Evolutionary conservation across 768 basidiomycete species (phyloP).

Genomic region (Suillus spraguei): DNA sequence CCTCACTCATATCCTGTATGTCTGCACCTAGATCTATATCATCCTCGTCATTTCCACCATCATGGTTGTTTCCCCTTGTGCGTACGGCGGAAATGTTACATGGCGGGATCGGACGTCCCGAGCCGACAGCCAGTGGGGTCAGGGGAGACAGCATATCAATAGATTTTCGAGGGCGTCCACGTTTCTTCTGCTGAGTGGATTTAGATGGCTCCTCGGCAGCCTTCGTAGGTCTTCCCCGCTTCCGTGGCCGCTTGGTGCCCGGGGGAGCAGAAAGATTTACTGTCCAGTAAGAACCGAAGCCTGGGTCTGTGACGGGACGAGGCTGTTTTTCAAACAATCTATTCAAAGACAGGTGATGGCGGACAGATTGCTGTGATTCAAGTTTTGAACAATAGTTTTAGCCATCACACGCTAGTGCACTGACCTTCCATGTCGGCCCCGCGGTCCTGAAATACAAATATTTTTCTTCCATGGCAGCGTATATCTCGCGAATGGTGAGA

Average conservation of each 20-base stretch:
- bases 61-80: conserved; percentile 25
- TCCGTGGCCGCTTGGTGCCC: conserved; percentile 83
- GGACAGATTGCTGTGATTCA: conserved; percentile 73
- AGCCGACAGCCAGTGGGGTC: conserved; percentile 17
- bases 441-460: conserved; percentile 81
- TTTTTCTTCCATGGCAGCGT: conserved; percentile 85
- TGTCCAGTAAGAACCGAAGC: conserved; percentile 89
- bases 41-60: conserved; percentile 43
- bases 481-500: conserved; percentile 83
- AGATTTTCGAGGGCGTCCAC: conserved; percentile 42
- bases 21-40: conserved; percentile 37
- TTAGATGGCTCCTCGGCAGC: conserved; percentile 28
- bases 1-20: conserved; percentile 49
- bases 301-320: conserved; percentile 81
- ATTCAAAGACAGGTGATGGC: conserved; percentile 83
- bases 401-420: conserved; percentile 13
- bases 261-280: conserved; percentile 86
- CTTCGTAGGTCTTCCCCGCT: conserved; percentile 68
- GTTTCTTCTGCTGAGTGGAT: conserved; percentile 37
- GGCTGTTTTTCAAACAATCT: conserved; percentile 82
- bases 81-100: conserved; percentile 31
- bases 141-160: conserved; percentile 21
- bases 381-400: conserved; percentile 11
- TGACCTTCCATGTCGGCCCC: conserved; percentile 85
- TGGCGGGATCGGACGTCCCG: conserved; percentile 23